Base-by-base conservation (phyloP, 352 stramenopile genomes). In the Plasmopara halstedii region DNA sequence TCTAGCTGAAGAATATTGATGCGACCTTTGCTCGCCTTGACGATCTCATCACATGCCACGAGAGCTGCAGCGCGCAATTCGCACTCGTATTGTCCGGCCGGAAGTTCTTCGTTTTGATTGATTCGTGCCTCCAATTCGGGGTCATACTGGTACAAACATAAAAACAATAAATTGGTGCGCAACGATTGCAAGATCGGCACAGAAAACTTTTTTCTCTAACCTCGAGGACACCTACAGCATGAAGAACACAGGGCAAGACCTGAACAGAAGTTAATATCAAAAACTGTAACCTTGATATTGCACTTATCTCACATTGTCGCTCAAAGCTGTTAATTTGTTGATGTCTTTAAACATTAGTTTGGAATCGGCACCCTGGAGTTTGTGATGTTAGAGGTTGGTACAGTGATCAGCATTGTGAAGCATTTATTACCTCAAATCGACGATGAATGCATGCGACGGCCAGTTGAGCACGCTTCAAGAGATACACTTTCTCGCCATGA, bases 391-490 rank as follows among this genome's bases (percentile, higher is more conserved):
- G 41, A 41, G 15, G 23, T 14, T 43, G 13, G 7, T 42, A 23
- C 26, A 35, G 4, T 33, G 13, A 39, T 37, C 14, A 32, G 17
- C 11, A 19, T 27, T 31, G 14, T 19, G 25, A 1, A 6, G 1
- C 3, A 17, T 22, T 4, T 20, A 6, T 36, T 34, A 87, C 79
- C 53, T 77, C 67, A 47, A 89, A 92, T 25, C 77, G 80, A 18
- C 70, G 71, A 42, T 88, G 65, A 17, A 89, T 53, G 14, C 48
- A 73, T 4, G 54, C 53, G 17, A 71, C 68, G 2, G 57, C 63
- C 17, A 88, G 59, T 56, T 92, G 80, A 27, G 64, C 77, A 11
- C 79, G 74, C 58, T 92, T 92, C 42, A 86, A 58, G 42, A 92
- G 58, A 26, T 69, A 85, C 6, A 79, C 60, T 19, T 67, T 62